Percentiles rank a stretch among this genome's conserved stretches.
phyloP scores from a whole-genome alignment of 805 yeast species.

The Blastobotrys mokoenaii region DNA sequence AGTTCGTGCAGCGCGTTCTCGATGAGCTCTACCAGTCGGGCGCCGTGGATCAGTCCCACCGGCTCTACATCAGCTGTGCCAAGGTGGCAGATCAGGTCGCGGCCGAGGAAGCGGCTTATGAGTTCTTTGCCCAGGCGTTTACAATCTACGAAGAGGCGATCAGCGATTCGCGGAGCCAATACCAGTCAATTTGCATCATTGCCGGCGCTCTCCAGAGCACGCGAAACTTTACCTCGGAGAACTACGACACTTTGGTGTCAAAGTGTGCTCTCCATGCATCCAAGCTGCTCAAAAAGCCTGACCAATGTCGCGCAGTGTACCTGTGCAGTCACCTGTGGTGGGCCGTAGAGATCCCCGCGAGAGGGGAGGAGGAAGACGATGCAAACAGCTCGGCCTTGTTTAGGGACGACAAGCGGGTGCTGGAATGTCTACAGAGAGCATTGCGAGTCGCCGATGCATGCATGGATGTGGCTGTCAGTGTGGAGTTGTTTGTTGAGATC shows the following conservation, averaged over 20 bases:
- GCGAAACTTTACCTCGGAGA: conserved; percentile 49
- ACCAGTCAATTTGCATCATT: conserved; percentile 42
- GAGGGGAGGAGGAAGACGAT: conserved; percentile 32
- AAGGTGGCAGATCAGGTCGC: conserved; percentile 69
- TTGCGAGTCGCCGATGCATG: conserved; percentile 90
- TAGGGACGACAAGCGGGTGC: conserved; percentile 59
- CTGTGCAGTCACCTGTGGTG: conserved; percentile 90
- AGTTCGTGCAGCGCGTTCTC: conserved; percentile 59
- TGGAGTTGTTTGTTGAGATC: conserved; percentile 83
- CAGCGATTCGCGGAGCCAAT: conserved; percentile 46
- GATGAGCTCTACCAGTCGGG: conserved; percentile 47
- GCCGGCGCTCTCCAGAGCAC: conserved; percentile 45
- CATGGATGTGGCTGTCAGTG: conserved; percentile 65
- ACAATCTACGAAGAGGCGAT: conserved; percentile 67
- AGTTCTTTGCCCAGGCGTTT: conserved; percentile 81
- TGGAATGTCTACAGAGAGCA: conserved; percentile 86
- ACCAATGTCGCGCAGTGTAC: conserved; percentile 88
- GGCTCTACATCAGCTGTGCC: conserved; percentile 56
- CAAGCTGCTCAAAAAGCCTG: conserved; percentile 80
- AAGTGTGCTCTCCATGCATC: conserved; percentile 84
- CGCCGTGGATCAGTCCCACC: conserved; percentile 31
- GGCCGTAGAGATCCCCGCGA: conserved; percentile 57
- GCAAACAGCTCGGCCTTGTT: conserved; percentile 24
- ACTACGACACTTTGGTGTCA: conserved; percentile 74
- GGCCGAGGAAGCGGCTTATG: conserved; percentile 69